Evolutionary conservation across 352 stramenopile genomes (phyloP).

Genomic region (Blastocystis sp.): DNA sequence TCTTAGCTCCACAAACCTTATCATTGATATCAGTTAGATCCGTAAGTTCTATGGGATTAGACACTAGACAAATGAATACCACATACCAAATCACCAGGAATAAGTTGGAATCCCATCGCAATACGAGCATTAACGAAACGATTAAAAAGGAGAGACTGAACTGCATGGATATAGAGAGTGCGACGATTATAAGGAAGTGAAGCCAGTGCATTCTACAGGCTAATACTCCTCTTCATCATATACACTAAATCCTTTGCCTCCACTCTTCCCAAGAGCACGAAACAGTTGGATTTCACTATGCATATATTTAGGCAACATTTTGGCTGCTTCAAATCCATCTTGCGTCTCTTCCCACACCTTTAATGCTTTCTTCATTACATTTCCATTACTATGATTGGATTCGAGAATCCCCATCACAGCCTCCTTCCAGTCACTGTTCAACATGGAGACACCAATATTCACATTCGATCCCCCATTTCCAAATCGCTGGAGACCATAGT

Average conservation of each 20-base stretch:
- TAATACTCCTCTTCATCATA: not conserved
- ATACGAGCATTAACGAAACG: not conserved
- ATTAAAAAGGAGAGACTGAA: conserved; percentile 41
- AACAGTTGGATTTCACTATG: conserved; percentile 1
- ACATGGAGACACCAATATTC: not conserved
- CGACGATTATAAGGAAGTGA: conserved; percentile 28
- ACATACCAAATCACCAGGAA: conserved; percentile 44
- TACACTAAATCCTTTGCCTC: conserved; percentile 53
- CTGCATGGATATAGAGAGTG: conserved; percentile 25
- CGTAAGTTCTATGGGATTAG: not conserved
- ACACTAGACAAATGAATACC: not conserved
- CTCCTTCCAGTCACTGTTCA: conserved; percentile 24
- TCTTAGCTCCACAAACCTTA: not conserved
- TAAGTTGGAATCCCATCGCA: not conserved
- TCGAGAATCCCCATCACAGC: conserved; percentile 16
- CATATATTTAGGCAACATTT: not conserved
- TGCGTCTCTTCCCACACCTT: not conserved
- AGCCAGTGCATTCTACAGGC: conserved; percentile 39
- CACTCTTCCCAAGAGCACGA: conserved; percentile 39
- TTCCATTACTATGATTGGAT: conserved; percentile 10
- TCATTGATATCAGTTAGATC: not conserved
- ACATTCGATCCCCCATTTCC: conserved; percentile 60
- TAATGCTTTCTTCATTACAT: conserved; percentile 16
- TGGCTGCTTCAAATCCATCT: conserved; percentile 9
- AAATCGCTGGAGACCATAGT: conserved; percentile 64